phyloP scores from a whole-genome alignment of 148 eudicot genomes.

The Simmondsia chinensis region DNA sequence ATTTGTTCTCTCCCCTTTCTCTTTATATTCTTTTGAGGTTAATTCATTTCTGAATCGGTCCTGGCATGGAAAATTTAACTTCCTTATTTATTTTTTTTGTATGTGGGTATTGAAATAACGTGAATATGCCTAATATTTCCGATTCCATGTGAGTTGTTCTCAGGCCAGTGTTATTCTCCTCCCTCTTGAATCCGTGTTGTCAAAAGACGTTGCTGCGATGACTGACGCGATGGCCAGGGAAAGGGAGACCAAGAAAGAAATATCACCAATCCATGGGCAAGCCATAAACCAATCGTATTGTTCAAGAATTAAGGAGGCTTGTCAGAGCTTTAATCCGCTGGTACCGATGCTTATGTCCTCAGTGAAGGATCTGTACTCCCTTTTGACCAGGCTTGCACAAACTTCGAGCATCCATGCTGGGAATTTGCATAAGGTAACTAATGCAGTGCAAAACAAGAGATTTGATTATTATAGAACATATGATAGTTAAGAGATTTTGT shows the following conservation, averaged over 20 bases:
- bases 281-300: conserved; percentile 89
- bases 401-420: conserved; percentile 93
- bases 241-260: conserved; percentile 58
- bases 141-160: conserved; percentile 7
- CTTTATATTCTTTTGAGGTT: not conserved
- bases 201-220: conserved; percentile 93
- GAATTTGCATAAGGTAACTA: conserved; percentile 89
- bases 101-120: not conserved
- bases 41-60: not conserved
- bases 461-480: too few relatives aligned
- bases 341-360: conserved; percentile 62
- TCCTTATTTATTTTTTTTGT: not conserved
- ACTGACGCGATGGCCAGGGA: conserved; percentile 84
- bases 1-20: conserved; percentile 6
- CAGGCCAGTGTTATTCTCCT: conserved; percentile 79
- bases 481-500: too few relatives aligned
- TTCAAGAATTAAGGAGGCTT: conserved; percentile 60
- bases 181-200: conserved; percentile 84
- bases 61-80: too few relatives aligned
- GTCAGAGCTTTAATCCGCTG: conserved; percentile 55
- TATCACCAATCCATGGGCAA: conserved; percentile 94
- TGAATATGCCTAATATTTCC: not conserved
- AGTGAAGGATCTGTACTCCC: conserved; percentile 71
- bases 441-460: too few relatives aligned
- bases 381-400: conserved; percentile 71